Evolutionary conservation across 192 early-diverging fungal species (phyloP).

Genomic region (Coemansia sp.): DNA sequence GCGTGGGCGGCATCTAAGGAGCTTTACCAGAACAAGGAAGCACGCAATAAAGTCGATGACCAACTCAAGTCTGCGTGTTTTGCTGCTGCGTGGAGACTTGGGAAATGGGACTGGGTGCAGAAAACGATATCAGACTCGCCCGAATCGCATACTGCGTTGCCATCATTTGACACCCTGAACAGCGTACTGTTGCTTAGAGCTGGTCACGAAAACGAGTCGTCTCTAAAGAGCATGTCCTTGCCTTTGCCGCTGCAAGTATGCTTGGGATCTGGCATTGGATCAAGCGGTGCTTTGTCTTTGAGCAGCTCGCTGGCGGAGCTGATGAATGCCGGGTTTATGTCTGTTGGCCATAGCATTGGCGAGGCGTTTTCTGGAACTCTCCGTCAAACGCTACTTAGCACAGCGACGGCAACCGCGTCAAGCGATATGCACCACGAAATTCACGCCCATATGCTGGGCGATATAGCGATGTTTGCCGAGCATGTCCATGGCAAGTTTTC

Average conservation of each 20-base stretch:
- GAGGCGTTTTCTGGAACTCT: slow-evolving; percentile 8
- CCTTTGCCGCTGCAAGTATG: not conserved
- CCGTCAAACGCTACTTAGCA: not conserved
- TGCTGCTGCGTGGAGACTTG: slow-evolving; percentile 52
- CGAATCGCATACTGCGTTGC: not conserved
- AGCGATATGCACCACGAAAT: slow-evolving; percentile 23
- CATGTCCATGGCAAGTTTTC: slow-evolving; percentile 9
- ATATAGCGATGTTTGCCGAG: slow-evolving; percentile 25
- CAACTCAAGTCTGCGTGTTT: slow-evolving; percentile 37
- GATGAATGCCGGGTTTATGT: slow-evolving; percentile 11
- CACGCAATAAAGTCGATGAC: slow-evolving; percentile 10
- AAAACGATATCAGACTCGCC: slow-evolving; percentile 2
- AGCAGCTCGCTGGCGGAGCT: slow-evolving; percentile 14
- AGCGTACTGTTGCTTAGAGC: slow-evolving; percentile 31
- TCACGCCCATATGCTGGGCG: slow-evolving; percentile 52
- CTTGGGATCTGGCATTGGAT: not conserved
- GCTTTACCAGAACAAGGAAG: slow-evolving; percentile 5
- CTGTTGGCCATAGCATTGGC: slow-evolving; percentile 27
- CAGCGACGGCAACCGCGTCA: not conserved
- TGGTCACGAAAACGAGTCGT: slow-evolving; percentile 1
- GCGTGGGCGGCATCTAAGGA: slow-evolving; percentile 49
- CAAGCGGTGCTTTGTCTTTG: not conserved
- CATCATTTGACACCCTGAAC: slow-evolving; percentile 33
- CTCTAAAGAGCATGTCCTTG: not conserved
- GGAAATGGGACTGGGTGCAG: slow-evolving; percentile 48